Percentiles rank a stretch among this genome's conserved stretches.
Conservation (phyloP, 2,329 filamentous ascomycete genomes). For the Exophiala bonariae region DNA sequence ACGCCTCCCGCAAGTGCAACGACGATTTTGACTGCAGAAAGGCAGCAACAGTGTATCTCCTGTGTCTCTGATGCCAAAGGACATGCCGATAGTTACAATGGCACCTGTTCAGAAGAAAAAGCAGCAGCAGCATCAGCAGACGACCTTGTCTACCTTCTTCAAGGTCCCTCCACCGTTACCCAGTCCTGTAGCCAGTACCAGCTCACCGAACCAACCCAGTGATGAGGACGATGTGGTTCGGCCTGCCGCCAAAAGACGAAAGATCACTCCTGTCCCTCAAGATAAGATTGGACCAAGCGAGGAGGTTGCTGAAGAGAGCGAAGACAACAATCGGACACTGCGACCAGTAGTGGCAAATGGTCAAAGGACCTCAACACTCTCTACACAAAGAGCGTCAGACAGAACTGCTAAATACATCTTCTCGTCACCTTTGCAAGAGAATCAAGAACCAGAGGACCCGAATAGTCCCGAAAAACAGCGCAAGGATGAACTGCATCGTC, state of each 20-base stretch:
- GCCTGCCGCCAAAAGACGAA: slow-evolving; percentile 43
- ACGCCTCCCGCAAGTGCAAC: too few relatives aligned
- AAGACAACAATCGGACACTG: slow-evolving; percentile 9
- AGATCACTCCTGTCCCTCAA: slow-evolving; percentile 29
- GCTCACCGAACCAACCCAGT: not conserved
- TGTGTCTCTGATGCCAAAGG: too few relatives aligned
- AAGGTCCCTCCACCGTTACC: not conserved
- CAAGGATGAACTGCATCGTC: slow-evolving; percentile 73
- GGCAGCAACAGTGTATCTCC: too few relatives aligned
- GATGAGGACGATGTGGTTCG: slow-evolving; percentile 40
- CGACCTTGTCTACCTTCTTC: slow-evolving; percentile 30
- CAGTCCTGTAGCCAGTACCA: too few relatives aligned
- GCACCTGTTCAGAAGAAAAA: slow-evolving; percentile 43
- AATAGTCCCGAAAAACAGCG: slow-evolving; percentile 53
- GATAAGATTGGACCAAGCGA: slow-evolving; percentile 21
- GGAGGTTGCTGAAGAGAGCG: slow-evolving; percentile 10
- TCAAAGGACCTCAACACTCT: slow-evolving; percentile 7
- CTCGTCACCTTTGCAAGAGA: slow-evolving; percentile 46
- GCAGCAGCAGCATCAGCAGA: too few relatives aligned
- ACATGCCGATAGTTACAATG: not conserved
- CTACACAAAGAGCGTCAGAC: slow-evolving; percentile 32
- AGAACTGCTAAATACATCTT: slow-evolving; percentile 62
- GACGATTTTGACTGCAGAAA: too few relatives aligned
- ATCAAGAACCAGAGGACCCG: slow-evolving; percentile 36
- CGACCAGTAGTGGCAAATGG: slow-evolving; percentile 17